Percentiles rank a stretch among this genome's conserved stretches.
phyloP scores from a whole-genome alignment of 257 asterid genomes.

The Pogostemon cablin region DNA sequence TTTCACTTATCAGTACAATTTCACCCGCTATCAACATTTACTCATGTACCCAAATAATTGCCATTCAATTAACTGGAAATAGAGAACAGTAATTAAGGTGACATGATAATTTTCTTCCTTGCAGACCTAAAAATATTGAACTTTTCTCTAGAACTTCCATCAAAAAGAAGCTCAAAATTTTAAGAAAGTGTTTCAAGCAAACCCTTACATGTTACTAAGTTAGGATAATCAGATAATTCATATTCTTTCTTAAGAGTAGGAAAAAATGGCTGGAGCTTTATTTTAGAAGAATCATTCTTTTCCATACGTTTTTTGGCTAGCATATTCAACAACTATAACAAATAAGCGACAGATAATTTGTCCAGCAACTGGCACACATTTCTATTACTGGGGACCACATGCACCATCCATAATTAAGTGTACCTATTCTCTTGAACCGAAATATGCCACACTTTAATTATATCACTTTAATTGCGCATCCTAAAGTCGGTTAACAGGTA shows the following conservation, averaged over 20 bases:
- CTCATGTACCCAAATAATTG: too few species aligned
- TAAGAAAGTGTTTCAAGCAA: conserved; percentile 1
- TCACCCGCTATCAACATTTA: too few species aligned
- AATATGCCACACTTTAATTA: not conserved
- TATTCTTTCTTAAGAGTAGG: conserved; percentile 2
- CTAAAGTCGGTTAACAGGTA: conserved; percentile 30
- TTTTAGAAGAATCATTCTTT: conserved; percentile 25
- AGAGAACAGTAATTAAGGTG: too few species aligned
- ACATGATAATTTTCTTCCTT: too few species aligned
- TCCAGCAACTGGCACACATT: conserved; percentile 48
- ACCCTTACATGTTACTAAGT: conserved; percentile 23
- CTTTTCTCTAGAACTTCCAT: conserved; percentile 3
- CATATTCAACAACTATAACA: conserved; percentile 32
- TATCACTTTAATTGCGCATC: not conserved
- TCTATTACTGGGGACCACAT: conserved; percentile 54
- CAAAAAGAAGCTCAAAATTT: not conserved
- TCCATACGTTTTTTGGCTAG: conserved; percentile 12
- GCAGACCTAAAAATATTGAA: too few species aligned
- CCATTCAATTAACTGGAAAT: too few species aligned
- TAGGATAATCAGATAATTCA: conserved; percentile 7
- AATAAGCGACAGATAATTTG: conserved; percentile 33
- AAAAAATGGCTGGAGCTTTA: conserved; percentile 4
- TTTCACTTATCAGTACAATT: too few species aligned
- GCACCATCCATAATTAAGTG: not conserved
- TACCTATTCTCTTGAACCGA: not conserved